Evolutionary conservation across 2,329 filamentous ascomycete genomes (phyloP).

Genomic region (Myriangium duriaei): DNA sequence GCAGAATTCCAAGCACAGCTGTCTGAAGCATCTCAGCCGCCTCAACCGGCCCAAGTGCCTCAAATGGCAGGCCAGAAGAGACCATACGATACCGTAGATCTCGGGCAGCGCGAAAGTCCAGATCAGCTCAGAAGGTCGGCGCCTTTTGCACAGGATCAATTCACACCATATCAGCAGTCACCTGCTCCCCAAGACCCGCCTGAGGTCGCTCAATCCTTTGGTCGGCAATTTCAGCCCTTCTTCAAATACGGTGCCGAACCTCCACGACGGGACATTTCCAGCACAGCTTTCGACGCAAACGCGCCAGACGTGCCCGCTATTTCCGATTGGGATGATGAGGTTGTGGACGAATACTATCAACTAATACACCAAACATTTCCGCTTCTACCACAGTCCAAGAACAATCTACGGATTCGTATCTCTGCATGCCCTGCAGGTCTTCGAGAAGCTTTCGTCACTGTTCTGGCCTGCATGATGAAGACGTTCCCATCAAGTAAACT

Average conservation of each 20-base stretch:
- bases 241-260: slow-evolving; percentile 19
- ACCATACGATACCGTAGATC: slow-evolving; percentile 5
- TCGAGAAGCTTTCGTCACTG: slow-evolving; percentile 52
- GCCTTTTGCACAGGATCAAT: neutral
- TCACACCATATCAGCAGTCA: neutral
- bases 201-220: neutral
- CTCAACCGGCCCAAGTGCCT: slow-evolving; percentile 1
- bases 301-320: slow-evolving; percentile 15
- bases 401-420: slow-evolving; percentile 44
- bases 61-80: slow-evolving; percentile 8
- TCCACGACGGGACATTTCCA: slow-evolving; percentile 18
- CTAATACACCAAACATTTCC: slow-evolving; percentile 56
- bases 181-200: slow-evolving; percentile 3
- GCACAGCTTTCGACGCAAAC: slow-evolving; percentile 17
- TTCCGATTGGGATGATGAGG: slow-evolving; percentile 34
- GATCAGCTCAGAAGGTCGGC: neutral
- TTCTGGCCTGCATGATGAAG: slow-evolving; percentile 47
- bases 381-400: slow-evolving; percentile 47
- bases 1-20: neutral
- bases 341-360: slow-evolving; percentile 44
- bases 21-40: neutral
- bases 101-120: neutral
- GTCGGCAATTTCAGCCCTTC: slow-evolving; percentile 19
- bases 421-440: slow-evolving; percentile 44
- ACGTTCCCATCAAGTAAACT: slow-evolving; percentile 34